Conservation (phyloP, 2,329 filamentous ascomycete genomes). For the Claviceps fusiformis region DNA sequence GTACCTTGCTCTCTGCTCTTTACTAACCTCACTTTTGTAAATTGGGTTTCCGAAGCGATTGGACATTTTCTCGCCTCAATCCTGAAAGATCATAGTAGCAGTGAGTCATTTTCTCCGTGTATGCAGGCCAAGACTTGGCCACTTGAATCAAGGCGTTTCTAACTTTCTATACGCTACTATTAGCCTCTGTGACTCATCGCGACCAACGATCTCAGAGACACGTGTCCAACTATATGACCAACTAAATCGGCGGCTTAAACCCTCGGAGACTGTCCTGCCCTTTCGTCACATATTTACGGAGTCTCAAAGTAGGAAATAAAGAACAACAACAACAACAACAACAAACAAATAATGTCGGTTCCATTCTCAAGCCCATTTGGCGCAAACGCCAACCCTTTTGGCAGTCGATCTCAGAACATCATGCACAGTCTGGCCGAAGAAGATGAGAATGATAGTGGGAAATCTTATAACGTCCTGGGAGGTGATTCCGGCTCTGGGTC, state of each 20-base stretch:
- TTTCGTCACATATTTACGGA: not conserved
- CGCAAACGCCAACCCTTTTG: constrained; percentile 60
- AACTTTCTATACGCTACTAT: not conserved
- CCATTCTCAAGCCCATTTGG: constrained; percentile 64
- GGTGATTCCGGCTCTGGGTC: constrained; percentile 31
- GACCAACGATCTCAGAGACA: not conserved
- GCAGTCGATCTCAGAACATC: constrained; percentile 26
- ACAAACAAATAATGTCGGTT: constrained; percentile 47
- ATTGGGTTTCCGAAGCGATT: not conserved
- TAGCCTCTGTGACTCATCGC: not conserved
- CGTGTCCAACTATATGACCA: not conserved
- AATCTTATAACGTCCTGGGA: constrained; percentile 34
- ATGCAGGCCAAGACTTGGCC: not conserved
- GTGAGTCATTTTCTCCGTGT: not conserved
- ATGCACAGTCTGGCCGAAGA: constrained; percentile 59
- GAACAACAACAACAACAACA: not conserved
- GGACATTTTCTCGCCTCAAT: not conserved
- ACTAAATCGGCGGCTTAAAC: not conserved
- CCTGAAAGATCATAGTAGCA: not conserved
- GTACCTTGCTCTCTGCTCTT: not conserved
- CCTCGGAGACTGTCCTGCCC: too few relatives aligned
- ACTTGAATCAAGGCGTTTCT: not conserved
- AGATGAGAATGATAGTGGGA: constrained; percentile 64
- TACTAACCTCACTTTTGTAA: not conserved
- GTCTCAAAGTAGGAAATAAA: not conserved